Percentiles rank a stretch among this genome's conserved stretches.
These are phyloP conservation scores for Termitomyces sp. DNA, from an alignment of 768 basidiomycete species.

Conservation along the genomic window DNA sequence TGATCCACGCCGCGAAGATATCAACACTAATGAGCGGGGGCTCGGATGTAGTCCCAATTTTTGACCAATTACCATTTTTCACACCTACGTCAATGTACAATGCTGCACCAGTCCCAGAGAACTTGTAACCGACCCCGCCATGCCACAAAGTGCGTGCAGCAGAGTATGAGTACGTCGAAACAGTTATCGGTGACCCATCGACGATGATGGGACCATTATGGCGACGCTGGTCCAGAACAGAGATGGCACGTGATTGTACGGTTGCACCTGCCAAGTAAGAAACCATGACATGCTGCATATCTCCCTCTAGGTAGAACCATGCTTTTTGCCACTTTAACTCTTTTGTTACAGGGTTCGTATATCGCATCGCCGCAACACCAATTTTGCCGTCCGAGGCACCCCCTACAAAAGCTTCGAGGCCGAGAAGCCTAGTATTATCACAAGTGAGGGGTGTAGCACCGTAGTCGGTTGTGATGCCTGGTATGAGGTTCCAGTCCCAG, in stretches of 20 bases:
- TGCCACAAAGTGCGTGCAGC: conserved; percentile 51
- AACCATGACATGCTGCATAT: conserved; percentile 60
- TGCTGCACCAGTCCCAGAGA: conserved; percentile 27
- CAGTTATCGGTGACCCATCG: conserved; percentile 23
- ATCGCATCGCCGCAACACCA: conserved; percentile 64
- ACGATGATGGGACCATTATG: conserved; percentile 39
- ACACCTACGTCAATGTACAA: conserved; percentile 33
- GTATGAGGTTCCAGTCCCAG: conserved; percentile 78
- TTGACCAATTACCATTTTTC: conserved; percentile 55
- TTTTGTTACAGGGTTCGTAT: conserved; percentile 56
- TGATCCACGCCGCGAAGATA: conserved; percentile 39
- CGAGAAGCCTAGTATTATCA: conserved; percentile 32
- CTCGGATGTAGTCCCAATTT: conserved; percentile 57
- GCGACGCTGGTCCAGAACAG: conserved; percentile 65
- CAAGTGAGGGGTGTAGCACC: conserved; percentile 50
- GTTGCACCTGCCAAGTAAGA: conserved; percentile 40
- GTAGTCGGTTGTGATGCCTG: conserved; percentile 68
- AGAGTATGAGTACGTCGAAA: not conserved
- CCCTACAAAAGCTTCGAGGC: conserved; percentile 58
- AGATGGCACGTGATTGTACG: conserved; percentile 40
- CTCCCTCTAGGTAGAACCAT: conserved; percentile 68
- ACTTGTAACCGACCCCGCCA: conserved; percentile 52
- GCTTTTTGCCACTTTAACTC: conserved; percentile 60
- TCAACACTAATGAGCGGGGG: conserved; percentile 51
- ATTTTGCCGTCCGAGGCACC: conserved; percentile 54